Base-by-base conservation (phyloP, 2,329 filamentous ascomycete species). In the Beauveria scarabaeidicola region DNA sequence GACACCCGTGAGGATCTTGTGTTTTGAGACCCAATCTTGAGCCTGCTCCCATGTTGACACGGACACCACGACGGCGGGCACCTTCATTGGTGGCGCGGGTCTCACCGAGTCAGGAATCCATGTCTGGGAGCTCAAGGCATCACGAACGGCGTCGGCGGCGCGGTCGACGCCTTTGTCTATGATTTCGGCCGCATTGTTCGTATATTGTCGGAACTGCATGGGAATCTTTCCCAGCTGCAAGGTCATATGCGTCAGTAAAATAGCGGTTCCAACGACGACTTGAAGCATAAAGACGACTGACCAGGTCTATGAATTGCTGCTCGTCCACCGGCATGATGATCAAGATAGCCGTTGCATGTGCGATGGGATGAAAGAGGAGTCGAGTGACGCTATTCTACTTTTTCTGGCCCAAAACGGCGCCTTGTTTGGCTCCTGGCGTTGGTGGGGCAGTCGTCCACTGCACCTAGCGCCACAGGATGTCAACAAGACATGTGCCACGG, bases 111-210 rank as follows among this genome's bases (percentile, higher is more conserved):
- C 81, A 46, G 90, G 90, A 15, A 95, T 76, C 89, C 90, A 94
- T 70, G 80, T 74, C 58, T 85, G 81, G 41, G 85, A 78, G 41
- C 87, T 81, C 50, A 91, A 78, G 5, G 81, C 81, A 63, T 91
- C 86, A 69, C 89, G 85, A 51, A 97, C 78, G 41, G 81, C 78
- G 40, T 80, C 78, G 58, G 91, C 89, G 48, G 90, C 85, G 61
- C 81, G 79, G 68, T 96, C 90, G 72, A 96, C 87, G 69, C 91
- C 85, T 61, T 82, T 80, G 74, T 97, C 90, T 70, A 96, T 84
- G 65, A 87, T 88, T 64, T 91, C 87, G 70, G 90, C 90, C 62
- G 93, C 81, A 57, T 89, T 81, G 66, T 81, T 78, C 17, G 88
- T 86, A 72, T 91, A 91, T 64, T 79, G 80, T 63, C 82, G 83